Conservation (phyloP, 1,139 yeast species). For the Hyphopichia buzzinii region DNA sequence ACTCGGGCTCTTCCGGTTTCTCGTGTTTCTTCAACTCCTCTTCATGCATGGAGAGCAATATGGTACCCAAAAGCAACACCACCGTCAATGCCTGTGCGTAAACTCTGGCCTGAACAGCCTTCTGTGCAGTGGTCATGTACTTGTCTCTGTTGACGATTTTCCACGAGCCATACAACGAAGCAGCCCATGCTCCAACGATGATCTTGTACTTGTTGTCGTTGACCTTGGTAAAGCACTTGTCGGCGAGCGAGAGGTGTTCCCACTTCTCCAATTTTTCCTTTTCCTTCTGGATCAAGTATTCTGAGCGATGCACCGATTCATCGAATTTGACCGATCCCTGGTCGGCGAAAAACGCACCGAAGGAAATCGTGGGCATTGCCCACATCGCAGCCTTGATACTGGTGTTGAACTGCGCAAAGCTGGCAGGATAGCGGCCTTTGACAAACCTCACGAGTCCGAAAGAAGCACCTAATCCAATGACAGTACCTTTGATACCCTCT, state of each 20-base stretch:
- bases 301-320: slow-evolving; percentile 39
- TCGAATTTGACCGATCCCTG: slow-evolving; percentile 58
- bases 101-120: slow-evolving; percentile 88
- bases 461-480: slow-evolving; percentile 54
- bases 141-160: slow-evolving; percentile 67
- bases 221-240: slow-evolving; percentile 41
- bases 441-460: slow-evolving; percentile 39
- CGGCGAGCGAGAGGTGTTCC: slow-evolving; percentile 38
- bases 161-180: slow-evolving; percentile 81
- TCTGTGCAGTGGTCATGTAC: slow-evolving; percentile 72
- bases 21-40: slow-evolving; percentile 28
- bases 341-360: slow-evolving; percentile 58
- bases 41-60: slow-evolving; percentile 60
- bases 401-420: slow-evolving; percentile 22
- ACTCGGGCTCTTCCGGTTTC: slow-evolving; percentile 35
- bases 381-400: slow-evolving; percentile 58
- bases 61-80: slow-evolving; percentile 57
- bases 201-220: slow-evolving; percentile 66
- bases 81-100: slow-evolving; percentile 83
- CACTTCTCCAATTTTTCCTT: slow-evolving; percentile 43
- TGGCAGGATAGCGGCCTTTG: slow-evolving; percentile 21
- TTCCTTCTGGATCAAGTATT: slow-evolving; percentile 12
- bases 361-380: slow-evolving; percentile 57
- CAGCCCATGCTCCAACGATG: slow-evolving; percentile 83
- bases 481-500: slow-evolving; percentile 66